Conservation (phyloP, 805 yeast genomes). For the Saccharomycopsis oosterbeekiorum region DNA sequence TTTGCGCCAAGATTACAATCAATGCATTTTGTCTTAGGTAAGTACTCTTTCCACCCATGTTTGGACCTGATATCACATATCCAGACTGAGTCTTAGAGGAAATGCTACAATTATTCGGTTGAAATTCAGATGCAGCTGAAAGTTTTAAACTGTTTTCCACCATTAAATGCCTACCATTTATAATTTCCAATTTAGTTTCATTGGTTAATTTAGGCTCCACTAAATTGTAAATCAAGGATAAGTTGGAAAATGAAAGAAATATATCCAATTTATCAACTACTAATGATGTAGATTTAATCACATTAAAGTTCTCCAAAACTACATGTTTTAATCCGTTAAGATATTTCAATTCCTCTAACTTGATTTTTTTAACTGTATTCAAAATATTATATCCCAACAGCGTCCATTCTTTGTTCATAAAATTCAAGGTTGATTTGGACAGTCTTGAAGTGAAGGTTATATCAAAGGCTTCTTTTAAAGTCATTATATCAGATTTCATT, state of each 20-base stretch:
- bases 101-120: slow-evolving; percentile 26
- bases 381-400: slow-evolving; percentile 41
- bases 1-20: slow-evolving; percentile 58
- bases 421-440: slow-evolving; percentile 28
- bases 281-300: slow-evolving; percentile 41
- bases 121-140: slow-evolving; percentile 31
- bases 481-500: slow-evolving; percentile 3
- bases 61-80: slow-evolving; percentile 79
- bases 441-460: slow-evolving; percentile 22
- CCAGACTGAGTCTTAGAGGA: slow-evolving; percentile 23
- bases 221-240: slow-evolving; percentile 60
- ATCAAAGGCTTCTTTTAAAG: slow-evolving; percentile 8
- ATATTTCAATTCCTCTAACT: slow-evolving; percentile 43
- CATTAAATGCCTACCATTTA: slow-evolving; percentile 71
- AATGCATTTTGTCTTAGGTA: slow-evolving; percentile 66
- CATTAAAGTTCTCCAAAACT: slow-evolving; percentile 35
- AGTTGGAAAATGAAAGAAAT: slow-evolving; percentile 56
- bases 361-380: slow-evolving; percentile 36
- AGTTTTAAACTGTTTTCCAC: slow-evolving; percentile 64
- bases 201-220: slow-evolving; percentile 55
- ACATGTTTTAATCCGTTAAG: slow-evolving; percentile 38
- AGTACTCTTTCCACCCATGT: slow-evolving; percentile 81
- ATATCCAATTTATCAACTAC: slow-evolving; percentile 62
- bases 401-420: slow-evolving; percentile 42
- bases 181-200: slow-evolving; percentile 38